Evolutionary conservation across 352 stramenopile species (phyloP).

Genomic region (Phytopythium cucurbitacearum): DNA sequence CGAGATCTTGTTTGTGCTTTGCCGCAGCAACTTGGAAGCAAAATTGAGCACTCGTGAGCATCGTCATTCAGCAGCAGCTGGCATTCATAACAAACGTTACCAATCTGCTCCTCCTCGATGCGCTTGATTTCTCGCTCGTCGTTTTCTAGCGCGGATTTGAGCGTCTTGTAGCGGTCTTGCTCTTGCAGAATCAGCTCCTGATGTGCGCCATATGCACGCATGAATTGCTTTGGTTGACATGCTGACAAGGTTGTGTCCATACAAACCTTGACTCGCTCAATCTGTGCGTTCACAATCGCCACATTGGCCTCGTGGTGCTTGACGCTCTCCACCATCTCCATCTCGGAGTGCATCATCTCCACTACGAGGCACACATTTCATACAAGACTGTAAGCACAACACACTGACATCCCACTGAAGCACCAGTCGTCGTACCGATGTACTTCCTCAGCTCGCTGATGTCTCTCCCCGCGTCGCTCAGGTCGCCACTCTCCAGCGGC

Average conservation of each 20-base stretch:
- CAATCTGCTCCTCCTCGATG: conserved; percentile 40
- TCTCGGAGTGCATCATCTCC: conserved; percentile 77
- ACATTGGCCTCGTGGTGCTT: conserved; percentile 60
- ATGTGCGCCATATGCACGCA: neutral
- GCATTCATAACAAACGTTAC: conserved; percentile 12
- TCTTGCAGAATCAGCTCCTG: conserved; percentile 45
- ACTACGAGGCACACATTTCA: conserved; percentile 21
- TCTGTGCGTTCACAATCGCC: conserved; percentile 27
- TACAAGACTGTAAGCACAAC: neutral
- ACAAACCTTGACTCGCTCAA: conserved; percentile 44
- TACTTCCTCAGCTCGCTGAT: conserved; percentile 64
- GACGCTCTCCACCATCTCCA: conserved; percentile 66
- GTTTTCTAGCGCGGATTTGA: conserved; percentile 18
- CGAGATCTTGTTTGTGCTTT: conserved; percentile 35
- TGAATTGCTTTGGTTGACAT: neutral
- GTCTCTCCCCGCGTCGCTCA: conserved; percentile 19
- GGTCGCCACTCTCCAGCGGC: neutral
- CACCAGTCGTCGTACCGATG: conserved; percentile 33
- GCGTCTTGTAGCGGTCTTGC: conserved; percentile 26
- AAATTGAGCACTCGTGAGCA: conserved; percentile 4
- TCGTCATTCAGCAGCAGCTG: neutral
- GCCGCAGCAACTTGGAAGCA: conserved; percentile 27
- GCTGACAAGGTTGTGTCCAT: neutral
- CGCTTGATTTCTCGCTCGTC: conserved; percentile 26
- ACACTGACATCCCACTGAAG: neutral